A percentile compares a stretch with the other conserved stretches of the same genome.
Conservation (phyloP, 768 basidiomycete genomes). For the Kwoniella dejecticola region DNA sequence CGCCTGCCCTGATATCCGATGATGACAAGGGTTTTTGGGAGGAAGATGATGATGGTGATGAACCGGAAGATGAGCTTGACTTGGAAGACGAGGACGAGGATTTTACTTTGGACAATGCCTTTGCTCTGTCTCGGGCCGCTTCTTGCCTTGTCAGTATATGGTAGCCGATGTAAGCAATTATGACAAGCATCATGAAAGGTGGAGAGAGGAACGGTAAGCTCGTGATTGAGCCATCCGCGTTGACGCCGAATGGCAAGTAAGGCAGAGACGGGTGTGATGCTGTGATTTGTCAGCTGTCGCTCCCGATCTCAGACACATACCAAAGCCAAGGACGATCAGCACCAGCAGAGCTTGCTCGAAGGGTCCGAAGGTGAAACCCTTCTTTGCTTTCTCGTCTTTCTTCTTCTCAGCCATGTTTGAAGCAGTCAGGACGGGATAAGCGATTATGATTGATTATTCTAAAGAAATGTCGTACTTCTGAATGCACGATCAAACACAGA, state of each 20-base stretch:
- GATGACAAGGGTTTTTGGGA: constrained; percentile 27
- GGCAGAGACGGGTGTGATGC: constrained; percentile 23
- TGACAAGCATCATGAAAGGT: constrained; percentile 47
- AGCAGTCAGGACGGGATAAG: not conserved
- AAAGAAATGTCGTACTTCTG: too few relatives aligned
- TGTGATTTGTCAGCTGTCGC: constrained; percentile 1
- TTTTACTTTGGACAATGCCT: constrained; percentile 33
- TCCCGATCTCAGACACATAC: constrained; percentile 12
- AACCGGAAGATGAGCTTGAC: constrained; percentile 10
- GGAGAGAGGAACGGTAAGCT: constrained; percentile 45
- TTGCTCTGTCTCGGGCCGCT: constrained; percentile 34
- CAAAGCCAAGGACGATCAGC: constrained; percentile 46
- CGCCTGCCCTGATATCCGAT: constrained; percentile 34
- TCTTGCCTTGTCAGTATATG: constrained; percentile 48
- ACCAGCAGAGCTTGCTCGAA: constrained; percentile 49
- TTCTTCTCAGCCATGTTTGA: constrained; percentile 15
- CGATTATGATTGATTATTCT: too few relatives aligned
- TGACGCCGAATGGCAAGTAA: constrained; percentile 19
- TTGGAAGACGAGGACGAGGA: constrained; percentile 24
- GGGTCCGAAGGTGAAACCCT: constrained; percentile 46
- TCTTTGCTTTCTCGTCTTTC: constrained; percentile 28
- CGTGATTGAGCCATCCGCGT: constrained; percentile 23
- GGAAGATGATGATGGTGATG: constrained; percentile 6
- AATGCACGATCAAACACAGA: too few relatives aligned
- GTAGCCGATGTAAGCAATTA: constrained; percentile 52